Evolutionary conservation across 1,284 basidiomycete species (phyloP).

Genomic region (Leccinum subfulvum): DNA sequence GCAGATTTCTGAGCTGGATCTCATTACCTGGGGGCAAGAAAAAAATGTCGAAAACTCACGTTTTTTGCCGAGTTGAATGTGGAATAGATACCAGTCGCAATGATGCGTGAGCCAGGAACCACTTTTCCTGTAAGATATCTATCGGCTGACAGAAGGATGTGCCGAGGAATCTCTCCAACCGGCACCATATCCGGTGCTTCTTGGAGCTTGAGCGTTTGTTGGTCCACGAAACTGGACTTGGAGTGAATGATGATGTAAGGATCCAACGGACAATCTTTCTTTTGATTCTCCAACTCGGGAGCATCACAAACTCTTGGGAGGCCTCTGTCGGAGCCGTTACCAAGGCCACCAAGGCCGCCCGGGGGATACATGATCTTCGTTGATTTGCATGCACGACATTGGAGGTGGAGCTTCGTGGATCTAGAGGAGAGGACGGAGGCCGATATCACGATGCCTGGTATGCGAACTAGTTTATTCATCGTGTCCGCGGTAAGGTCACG

Average conservation of each 20-base stretch:
- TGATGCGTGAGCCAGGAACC: constrained; percentile 91
- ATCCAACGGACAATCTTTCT: constrained; percentile 93
- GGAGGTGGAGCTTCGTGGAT: constrained; percentile 88
- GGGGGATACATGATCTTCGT: constrained; percentile 81
- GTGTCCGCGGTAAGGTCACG: constrained; percentile 91
- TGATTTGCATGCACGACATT: constrained; percentile 88
- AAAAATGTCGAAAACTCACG: constrained; percentile 41
- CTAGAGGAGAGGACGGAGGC: constrained; percentile 92
- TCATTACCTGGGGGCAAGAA: constrained; percentile 7
- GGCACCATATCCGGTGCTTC: constrained; percentile 99
- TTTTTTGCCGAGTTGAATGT: constrained; percentile 89
- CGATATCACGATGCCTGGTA: constrained; percentile 98
- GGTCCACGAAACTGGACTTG: constrained; percentile 92
- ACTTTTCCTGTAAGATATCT: constrained; percentile 87
- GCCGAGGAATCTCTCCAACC: constrained; percentile 94
- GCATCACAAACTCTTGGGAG: constrained; percentile 86
- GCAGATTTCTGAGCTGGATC: constrained; percentile 60
- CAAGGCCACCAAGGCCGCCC: constrained; percentile 85
- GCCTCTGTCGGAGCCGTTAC: constrained; percentile 75
- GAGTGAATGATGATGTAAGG: constrained; percentile 97
- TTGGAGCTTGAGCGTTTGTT: constrained; percentile 95
- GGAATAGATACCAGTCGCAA: constrained; percentile 96
- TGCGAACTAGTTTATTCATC: constrained; percentile 93
- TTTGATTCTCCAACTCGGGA: constrained; percentile 69
- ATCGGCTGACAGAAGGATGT: constrained; percentile 93